Conservation (phyloP, 352 stramenopile genomes). For the Phytophthora cactorum region DNA sequence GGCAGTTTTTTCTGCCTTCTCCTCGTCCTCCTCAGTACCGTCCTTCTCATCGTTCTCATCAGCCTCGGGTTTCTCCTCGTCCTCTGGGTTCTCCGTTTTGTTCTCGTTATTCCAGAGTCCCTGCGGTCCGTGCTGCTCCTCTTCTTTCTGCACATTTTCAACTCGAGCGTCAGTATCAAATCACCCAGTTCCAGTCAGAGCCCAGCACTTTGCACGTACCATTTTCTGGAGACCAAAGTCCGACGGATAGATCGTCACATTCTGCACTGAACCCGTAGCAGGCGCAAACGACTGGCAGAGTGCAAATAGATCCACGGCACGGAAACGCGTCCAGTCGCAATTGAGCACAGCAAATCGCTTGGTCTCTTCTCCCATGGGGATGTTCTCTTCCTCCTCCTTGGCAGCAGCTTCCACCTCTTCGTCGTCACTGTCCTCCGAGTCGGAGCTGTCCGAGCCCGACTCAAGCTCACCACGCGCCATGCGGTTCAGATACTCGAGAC, state of each 20-base stretch:
- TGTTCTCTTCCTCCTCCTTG: conserved; percentile 72
- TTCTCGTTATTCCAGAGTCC: conserved; percentile 64
- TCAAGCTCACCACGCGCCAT: conserved; percentile 85
- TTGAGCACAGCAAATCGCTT: conserved; percentile 94
- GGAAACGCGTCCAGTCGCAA: conserved; percentile 97
- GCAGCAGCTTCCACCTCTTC: conserved; percentile 49
- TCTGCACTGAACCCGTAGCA: conserved; percentile 84
- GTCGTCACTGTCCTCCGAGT: conserved; percentile 57
- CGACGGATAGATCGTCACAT: conserved; percentile 96
- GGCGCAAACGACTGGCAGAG: conserved; percentile 95
- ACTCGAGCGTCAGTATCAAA: conserved; percentile 8
- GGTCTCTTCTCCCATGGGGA: conserved; percentile 85
- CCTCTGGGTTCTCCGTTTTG: conserved; percentile 27
- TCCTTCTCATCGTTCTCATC: conserved; percentile 24
- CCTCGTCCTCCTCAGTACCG: conserved; percentile 30
- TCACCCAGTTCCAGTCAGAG: not conserved
- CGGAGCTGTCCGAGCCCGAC: conserved; percentile 54
- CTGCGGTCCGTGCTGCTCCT: conserved; percentile 74
- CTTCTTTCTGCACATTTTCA: conserved; percentile 65
- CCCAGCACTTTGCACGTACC: conserved; percentile 39
- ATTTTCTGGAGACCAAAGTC: conserved; percentile 96
- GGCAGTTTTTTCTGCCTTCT: conserved; percentile 26
- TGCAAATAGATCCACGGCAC: conserved; percentile 95
- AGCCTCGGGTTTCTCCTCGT: conserved; percentile 29
- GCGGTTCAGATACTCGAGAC: conserved; percentile 86